Evolutionary conservation across 768 basidiomycete species (phyloP), one percentile per base, ranked within the genome.

Genomic region (Suillus subluteus): DNA sequence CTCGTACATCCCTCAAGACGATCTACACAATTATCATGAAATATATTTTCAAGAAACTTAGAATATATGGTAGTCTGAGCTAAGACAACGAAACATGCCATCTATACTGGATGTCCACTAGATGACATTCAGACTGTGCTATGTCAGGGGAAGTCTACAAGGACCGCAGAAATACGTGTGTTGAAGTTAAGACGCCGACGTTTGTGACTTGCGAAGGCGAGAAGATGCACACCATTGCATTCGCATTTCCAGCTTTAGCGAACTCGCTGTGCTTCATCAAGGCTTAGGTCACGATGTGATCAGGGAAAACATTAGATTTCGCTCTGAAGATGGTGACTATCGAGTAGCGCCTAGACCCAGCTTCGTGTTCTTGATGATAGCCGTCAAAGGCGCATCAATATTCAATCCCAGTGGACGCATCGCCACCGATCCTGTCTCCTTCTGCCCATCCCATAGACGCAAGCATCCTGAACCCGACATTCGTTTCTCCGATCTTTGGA

Each of bases 361-460:
- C 78, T 94, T 96, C 21, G 94, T 89, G 67, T 86, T 87, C 79
- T 96, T 98, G 76, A 96, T 90, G 61, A 95, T 86, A 15, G 94
- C 95, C 0, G 88, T 88, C 63, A 98, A 79, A 41, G 95, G 95
- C 6, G 79, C 87, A 32, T 90, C 88, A 64, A n/a, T n/a, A n/a
- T n/a, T n/a, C n/a, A n/a, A 97, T 76, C 0, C 94, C 94, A 40
- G 79, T 85, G 9, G 83, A 80, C 7, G 69, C 67, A 1, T 78
- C 73, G 0, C 85, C 82, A 6, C 95, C 95, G 71, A 97, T 95
- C 15, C 84, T 80, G 50, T 87, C 83, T 0, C 95, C 95, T 71
- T 95, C 92, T 4, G 86, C 75, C 95, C 95, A 97, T 50, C 96
- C 96, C 96, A 98, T 98, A 67, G 85, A 82, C 18, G 90, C 88